phyloP scores from a whole-genome alignment of 495 filamentous ascomycete genomes.

The Daldinia concentrica region DNA sequence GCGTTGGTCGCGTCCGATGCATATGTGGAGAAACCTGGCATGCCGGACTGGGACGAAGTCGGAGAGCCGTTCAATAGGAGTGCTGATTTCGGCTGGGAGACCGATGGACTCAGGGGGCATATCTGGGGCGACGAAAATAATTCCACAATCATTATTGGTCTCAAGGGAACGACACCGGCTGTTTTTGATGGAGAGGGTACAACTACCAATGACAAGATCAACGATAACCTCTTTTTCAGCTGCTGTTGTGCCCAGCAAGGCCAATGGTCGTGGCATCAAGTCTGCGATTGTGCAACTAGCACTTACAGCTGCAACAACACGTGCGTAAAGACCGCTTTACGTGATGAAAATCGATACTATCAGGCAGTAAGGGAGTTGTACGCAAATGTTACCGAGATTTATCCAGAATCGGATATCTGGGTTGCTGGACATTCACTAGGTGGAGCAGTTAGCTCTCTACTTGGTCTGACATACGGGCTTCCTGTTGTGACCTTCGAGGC shows the following conservation, averaged over 20 bases:
- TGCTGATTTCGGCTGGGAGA: slow-evolving; percentile 86
- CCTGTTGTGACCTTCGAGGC: slow-evolving; percentile 92
- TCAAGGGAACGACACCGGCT: slow-evolving; percentile 91
- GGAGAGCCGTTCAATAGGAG: slow-evolving; percentile 83
- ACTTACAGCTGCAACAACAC: slow-evolving; percentile 91
- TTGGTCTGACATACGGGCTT: slow-evolving; percentile 89
- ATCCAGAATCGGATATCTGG: slow-evolving; percentile 89
- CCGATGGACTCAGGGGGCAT: slow-evolving; percentile 89
- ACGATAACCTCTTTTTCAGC: slow-evolving; percentile 97
- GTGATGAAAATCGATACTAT: slow-evolving; percentile 89
- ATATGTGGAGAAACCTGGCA: slow-evolving; percentile 76
- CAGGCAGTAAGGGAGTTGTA: slow-evolving; percentile 86
- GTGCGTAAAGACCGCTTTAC: slow-evolving; percentile 79
- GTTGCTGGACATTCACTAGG: slow-evolving; percentile 89
- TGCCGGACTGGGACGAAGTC: slow-evolving; percentile 85
- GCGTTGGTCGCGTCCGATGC: slow-evolving; percentile 89
- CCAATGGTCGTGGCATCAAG: slow-evolving; percentile 84
- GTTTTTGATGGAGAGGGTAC: slow-evolving; percentile 95
- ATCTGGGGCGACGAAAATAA: slow-evolving; percentile 89
- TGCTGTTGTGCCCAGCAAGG: slow-evolving; percentile 97
- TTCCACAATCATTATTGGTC: slow-evolving; percentile 84
- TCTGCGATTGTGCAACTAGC: slow-evolving; percentile 86
- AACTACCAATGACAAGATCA: slow-evolving; percentile 95
- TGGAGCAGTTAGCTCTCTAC: slow-evolving; percentile 81
- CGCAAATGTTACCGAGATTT: slow-evolving; percentile 87